Evolutionary conservation across 108 stramenopile genomes (phyloP), one percentile per base, ranked within the genome.

Genomic region (Cyclotella baltica): DNA sequence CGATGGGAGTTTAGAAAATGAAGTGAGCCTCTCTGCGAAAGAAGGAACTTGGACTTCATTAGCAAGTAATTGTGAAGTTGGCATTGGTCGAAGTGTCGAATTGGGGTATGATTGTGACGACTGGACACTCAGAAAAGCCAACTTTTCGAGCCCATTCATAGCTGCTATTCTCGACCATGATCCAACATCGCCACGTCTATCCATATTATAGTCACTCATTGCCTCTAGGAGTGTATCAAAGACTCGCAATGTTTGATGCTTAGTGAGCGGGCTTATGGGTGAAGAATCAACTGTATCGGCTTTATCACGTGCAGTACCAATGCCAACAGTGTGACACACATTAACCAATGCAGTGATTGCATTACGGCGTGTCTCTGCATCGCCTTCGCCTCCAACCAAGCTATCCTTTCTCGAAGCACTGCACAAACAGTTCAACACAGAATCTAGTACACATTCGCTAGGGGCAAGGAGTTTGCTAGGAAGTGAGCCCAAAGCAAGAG

Each of bases 131-230:
- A 91, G 50, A 56, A 67, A 56, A 36, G 88, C 69, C 25, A 97
- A 53, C 36, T 62, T 33, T 50, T 88, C 86, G 28, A 98, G 73
- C 18, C 93, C 96, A 9, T 88, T 73, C 88, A 98, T 88, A 25
- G 98, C 95, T 22, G 92, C 97, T 47, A 93, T 89, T 40, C 99
- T 78, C 67, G 89, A 96, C 98, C 98, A 99, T 23, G 97, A 98
- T 46, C 99, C 99, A 38, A 98, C 96, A 84, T 99, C 99, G 9
- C 99, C 99, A 25, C 99, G 87, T 70, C 96, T 89, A 90, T 99
- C 99, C 34, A 87, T 90, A 43, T 88, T 93, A 81, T 99, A 99
- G 78, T 99, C 99, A 29, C 88, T 91, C 58, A 96, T 75, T 16
- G 93, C 86, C 23, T 35, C 65, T 48, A 95, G 71, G 27, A 98